Evolutionary conservation across 345 rosid species (phyloP).

Genomic region (Murraya paniculata): DNA sequence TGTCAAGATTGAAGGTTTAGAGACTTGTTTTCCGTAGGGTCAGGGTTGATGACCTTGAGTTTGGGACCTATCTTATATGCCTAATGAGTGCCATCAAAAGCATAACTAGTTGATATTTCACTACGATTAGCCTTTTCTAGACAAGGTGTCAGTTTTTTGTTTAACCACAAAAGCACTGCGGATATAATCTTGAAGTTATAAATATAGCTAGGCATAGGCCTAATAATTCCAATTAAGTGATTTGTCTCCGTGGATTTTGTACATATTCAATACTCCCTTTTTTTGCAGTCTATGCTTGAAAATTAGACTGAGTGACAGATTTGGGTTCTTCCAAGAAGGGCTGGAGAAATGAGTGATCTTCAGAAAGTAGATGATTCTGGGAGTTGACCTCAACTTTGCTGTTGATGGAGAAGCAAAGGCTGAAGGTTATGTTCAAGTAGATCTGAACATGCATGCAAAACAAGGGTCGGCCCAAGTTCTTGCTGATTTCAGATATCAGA

Average conservation of each 20-base stretch:
- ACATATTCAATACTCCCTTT: not conserved
- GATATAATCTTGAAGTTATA: not conserved
- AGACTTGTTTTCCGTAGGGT: not conserved
- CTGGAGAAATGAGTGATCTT: conserved; percentile 13
- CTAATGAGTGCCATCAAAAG: not conserved
- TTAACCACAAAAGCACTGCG: not conserved
- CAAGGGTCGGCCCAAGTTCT: not conserved
- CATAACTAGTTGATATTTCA: not conserved
- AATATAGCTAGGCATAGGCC: not conserved
- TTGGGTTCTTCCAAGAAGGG: conserved; percentile 8
- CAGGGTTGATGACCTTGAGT: not conserved
- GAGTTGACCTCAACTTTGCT: not conserved
- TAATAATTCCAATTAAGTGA: not conserved
- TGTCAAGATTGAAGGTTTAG: not conserved
- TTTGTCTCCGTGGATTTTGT: not conserved
- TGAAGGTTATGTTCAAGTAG: not conserved
- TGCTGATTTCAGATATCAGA: conserved; percentile 1
- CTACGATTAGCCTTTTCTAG: not conserved
- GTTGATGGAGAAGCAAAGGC: conserved; percentile 7
- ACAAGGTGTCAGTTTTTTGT: not conserved
- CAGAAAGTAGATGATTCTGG: conserved; percentile 6
- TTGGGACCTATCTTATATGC: not conserved
- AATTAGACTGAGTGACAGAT: not conserved
- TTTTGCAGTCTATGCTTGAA: conserved; percentile 1
- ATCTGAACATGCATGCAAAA: conserved; percentile 5